These are phyloP conservation scores for Thraustotheca clavata DNA, from an alignment of 352 stramenopile genomes.

Conservation along the genomic window DNA sequence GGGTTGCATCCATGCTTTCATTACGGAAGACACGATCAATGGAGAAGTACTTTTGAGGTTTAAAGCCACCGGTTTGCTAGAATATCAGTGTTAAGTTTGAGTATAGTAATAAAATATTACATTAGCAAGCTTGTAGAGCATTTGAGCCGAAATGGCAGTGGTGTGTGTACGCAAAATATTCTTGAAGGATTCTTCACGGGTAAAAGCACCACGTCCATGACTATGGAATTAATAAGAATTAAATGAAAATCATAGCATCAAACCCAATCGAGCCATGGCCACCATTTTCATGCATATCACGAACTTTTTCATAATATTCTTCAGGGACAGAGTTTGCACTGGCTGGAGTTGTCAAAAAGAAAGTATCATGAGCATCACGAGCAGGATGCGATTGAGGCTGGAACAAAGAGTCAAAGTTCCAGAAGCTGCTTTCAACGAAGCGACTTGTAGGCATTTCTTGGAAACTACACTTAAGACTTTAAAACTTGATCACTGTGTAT, in stretches of 20 bases:
- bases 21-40: conserved; percentile 99
- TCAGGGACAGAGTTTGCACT: conserved; percentile 88
- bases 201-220: conserved; percentile 79
- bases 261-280: conserved; percentile 96
- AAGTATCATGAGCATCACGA: conserved; percentile 99
- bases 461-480: conserved; percentile 65
- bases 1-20: conserved; percentile 99
- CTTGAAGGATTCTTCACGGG: conserved; percentile 96
- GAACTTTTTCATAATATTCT: conserved; percentile 98
- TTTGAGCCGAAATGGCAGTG: conserved; percentile 97
- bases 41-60: conserved; percentile 97
- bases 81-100: too few relatives aligned
- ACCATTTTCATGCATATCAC: conserved; percentile 97
- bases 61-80: conserved; percentile 92
- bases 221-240: conserved; percentile 22
- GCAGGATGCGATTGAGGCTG: conserved; percentile 99
- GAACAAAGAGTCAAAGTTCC: conserved; percentile 99
- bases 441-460: conserved; percentile 99
- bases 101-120: conserved; percentile 16
- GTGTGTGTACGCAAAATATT: conserved; percentile 99
- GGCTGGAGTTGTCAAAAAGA: conserved; percentile 95
- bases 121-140: conserved; percentile 97
- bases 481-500: background rate
- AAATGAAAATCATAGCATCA: background rate
- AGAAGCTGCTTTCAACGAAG: conserved; percentile 99